Evolutionary conservation across 306 rosid genomes (phyloP).

Genomic region (Morella rubra): DNA sequence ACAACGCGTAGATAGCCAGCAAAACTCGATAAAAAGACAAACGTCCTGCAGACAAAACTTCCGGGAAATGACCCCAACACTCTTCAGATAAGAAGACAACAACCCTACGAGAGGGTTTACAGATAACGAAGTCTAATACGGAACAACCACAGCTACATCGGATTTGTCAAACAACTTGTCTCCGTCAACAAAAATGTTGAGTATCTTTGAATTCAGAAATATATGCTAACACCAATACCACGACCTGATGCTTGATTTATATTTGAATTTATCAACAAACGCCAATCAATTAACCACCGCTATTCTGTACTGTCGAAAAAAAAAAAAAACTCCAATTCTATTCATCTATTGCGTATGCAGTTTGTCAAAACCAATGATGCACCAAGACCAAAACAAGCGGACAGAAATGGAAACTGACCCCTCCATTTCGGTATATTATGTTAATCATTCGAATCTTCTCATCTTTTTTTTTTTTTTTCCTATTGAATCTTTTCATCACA

Average conservation of each 20-base stretch:
- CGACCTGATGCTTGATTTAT: neutral
- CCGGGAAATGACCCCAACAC: too few species aligned
- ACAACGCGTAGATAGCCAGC: too few species aligned
- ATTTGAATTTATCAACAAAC: neutral
- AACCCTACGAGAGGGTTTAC: too few species aligned
- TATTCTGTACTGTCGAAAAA: neutral
- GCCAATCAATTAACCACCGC: neutral
- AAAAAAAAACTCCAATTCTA: neutral
- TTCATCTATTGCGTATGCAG: too few species aligned
- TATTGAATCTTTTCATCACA: conserved; percentile 29
- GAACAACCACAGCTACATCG: too few species aligned
- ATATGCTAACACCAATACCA: neutral
- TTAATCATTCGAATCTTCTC: too few species aligned
- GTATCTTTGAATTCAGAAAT: neutral
- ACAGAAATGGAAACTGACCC: conserved; percentile 14
- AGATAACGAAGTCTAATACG: too few species aligned
- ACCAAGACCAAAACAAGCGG: neutral
- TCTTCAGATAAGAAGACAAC: too few species aligned
- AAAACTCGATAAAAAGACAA: too few species aligned
- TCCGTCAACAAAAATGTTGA: neutral
- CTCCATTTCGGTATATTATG: conserved; percentile 1
- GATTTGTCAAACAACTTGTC: neutral
- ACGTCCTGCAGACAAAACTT: too few species aligned
- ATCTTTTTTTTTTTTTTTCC: too few species aligned
- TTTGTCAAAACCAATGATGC: neutral